Percentiles rank a stretch among this genome's conserved stretches.
Evolutionary conservation across 106 monocot species (phyloP).

Genomic region (Apostasia ramifera): DNA sequence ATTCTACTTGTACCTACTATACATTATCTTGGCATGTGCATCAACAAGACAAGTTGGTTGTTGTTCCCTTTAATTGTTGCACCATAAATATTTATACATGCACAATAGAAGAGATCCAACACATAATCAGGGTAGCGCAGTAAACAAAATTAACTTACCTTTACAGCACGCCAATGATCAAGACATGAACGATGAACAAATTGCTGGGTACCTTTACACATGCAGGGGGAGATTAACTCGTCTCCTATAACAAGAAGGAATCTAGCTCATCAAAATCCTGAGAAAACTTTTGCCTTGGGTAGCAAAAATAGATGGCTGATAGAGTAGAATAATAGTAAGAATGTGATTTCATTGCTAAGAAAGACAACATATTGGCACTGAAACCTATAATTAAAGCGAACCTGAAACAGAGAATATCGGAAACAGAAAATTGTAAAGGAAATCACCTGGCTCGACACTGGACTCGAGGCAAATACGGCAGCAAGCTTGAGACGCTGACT

Average conservation of each 20-base stretch:
- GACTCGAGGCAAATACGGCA: conserved; percentile 92
- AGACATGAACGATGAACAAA: conserved; percentile 99
- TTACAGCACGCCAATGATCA: conserved; percentile 96
- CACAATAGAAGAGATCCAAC: not conserved
- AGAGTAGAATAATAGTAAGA: too few relatives aligned
- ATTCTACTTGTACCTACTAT: not conserved
- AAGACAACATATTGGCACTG: too few relatives aligned
- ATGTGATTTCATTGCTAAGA: too few relatives aligned
- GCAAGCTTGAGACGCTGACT: conserved; percentile 43
- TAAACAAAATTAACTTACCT: conserved; percentile 32
- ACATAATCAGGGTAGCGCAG: not conserved
- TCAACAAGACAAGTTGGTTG: not conserved
- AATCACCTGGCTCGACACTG: conserved; percentile 47
- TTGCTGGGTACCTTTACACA: conserved; percentile 98
- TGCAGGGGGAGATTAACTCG: conserved; percentile 96
- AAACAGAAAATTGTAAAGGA: not conserved
- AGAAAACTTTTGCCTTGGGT: too few relatives aligned
- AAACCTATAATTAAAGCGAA: too few relatives aligned
- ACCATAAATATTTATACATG: not conserved
- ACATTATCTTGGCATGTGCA: not conserved
- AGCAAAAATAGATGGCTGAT: too few relatives aligned
- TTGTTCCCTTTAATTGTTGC: not conserved
- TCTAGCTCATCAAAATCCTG: not conserved
- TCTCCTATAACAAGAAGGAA: conserved; percentile 36
- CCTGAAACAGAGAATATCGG: too few relatives aligned